A percentile compares a stretch with the other conserved stretches of the same genome.
Conservation (phyloP, 805 yeast genomes). For the Saccharomyces kudriavzevii region DNA sequence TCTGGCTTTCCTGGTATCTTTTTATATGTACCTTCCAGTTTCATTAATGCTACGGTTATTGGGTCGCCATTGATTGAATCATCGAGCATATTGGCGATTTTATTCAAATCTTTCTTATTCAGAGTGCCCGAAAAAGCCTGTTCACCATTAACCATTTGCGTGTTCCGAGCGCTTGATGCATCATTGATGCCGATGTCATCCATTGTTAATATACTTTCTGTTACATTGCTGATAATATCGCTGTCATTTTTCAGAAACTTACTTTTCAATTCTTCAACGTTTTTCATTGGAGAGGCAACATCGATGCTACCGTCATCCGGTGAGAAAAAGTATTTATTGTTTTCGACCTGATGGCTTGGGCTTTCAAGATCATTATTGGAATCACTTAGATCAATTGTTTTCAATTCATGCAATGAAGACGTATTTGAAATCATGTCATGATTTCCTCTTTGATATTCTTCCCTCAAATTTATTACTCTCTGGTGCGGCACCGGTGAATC, state of each 20-base stretch:
- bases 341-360: slow-evolving; percentile 1
- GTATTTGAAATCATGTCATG: not conserved
- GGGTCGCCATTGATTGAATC: slow-evolving; percentile 63
- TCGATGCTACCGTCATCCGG: slow-evolving; percentile 24
- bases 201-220: slow-evolving; percentile 3
- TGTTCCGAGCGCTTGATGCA: not conserved
- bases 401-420: not conserved
- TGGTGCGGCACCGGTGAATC: not conserved
- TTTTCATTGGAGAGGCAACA: slow-evolving; percentile 28
- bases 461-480: slow-evolving; percentile 5
- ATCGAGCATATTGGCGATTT: slow-evolving; percentile 80
- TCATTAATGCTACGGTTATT: slow-evolving; percentile 60
- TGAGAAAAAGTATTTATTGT: slow-evolving; percentile 23
- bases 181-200: not conserved
- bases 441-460: slow-evolving; percentile 3
- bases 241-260: slow-evolving; percentile 19
- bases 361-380: not conserved
- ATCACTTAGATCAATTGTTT: not conserved
- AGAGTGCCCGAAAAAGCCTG: not conserved
- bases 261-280: slow-evolving; percentile 25
- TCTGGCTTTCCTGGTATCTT: slow-evolving; percentile 6
- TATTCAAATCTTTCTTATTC: slow-evolving; percentile 20
- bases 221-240: slow-evolving; percentile 8
- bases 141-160: not conserved
- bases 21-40: slow-evolving; percentile 60